These are phyloP conservation scores for Helicocarpus griseus DNA, from an alignment of 2,329 filamentous ascomycete species.

Conservation along the genomic window DNA sequence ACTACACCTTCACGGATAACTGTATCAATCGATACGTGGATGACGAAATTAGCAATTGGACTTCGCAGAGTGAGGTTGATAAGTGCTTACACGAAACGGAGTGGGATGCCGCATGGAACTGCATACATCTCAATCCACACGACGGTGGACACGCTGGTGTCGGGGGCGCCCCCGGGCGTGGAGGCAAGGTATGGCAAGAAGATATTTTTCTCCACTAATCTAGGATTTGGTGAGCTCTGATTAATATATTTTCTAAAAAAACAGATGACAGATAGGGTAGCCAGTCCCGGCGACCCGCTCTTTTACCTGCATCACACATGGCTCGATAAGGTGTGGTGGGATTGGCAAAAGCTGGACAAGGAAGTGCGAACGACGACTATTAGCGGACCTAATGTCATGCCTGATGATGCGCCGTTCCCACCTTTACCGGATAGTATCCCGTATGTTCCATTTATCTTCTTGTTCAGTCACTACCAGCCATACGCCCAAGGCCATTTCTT, in stretches of 20 bases:
- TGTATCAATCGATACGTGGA: slow-evolving; percentile 1
- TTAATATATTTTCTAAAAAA: too few species aligned
- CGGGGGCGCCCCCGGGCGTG: too few species aligned
- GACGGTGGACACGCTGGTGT: not conserved
- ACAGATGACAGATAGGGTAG: not conserved
- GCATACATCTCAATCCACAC: not conserved
- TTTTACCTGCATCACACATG: slow-evolving; percentile 38
- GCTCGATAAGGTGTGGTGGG: slow-evolving; percentile 37
- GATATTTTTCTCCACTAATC: not conserved
- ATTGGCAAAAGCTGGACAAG: slow-evolving; percentile 31
- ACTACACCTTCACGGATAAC: not conserved
- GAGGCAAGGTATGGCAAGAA: not conserved
- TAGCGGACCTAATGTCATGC: not conserved
- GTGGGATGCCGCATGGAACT: not conserved
- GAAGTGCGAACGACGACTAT: not conserved
- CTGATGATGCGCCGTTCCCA: not conserved
- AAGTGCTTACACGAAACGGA: not conserved
- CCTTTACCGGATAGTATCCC: not conserved
- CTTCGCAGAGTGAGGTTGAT: not conserved
- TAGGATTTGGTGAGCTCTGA: too few species aligned
- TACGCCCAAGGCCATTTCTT: not conserved
- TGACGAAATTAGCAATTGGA: not conserved
- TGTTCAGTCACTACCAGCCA: not conserved
- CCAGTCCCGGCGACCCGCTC: slow-evolving; percentile 29
- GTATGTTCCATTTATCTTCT: not conserved